Evolutionary conservation across 139 green algal species (phyloP).

Genomic region (Haematococcus lacustris): DNA sequence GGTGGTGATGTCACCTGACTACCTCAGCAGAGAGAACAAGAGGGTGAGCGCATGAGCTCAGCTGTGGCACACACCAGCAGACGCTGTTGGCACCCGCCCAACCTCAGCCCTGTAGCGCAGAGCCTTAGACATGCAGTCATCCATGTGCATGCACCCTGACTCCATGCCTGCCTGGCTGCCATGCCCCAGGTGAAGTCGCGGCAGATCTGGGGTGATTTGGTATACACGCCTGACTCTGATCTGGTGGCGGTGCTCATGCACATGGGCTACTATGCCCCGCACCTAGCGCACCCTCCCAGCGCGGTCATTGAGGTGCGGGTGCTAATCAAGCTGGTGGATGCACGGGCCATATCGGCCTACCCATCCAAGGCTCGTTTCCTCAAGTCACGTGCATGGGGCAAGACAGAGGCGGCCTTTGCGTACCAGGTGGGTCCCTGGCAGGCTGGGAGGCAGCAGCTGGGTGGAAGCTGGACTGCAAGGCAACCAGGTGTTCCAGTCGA

Average conservation of each 20-base stretch:
- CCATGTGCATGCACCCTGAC: neutral
- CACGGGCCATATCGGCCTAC: slow-evolving; percentile 59
- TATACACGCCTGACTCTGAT: slow-evolving; percentile 92
- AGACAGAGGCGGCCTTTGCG: slow-evolving; percentile 46
- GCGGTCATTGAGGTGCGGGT: slow-evolving; percentile 48
- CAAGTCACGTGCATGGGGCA: slow-evolving; percentile 74
- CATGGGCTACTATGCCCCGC: slow-evolving; percentile 71
- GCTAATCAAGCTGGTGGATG: slow-evolving; percentile 51
- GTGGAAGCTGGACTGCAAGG: too few species aligned
- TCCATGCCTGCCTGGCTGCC: neutral
- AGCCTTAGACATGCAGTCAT: too few species aligned
- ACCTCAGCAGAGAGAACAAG: slow-evolving; percentile 56
- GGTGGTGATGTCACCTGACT: slow-evolving; percentile 56
- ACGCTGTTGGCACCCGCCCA: neutral
- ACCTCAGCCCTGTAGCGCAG: too few species aligned
- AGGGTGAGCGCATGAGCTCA: slow-evolving; percentile 40
- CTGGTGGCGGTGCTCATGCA: slow-evolving; percentile 93
- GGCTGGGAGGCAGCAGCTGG: too few species aligned
- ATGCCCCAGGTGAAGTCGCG: slow-evolving; percentile 72
- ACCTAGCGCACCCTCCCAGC: slow-evolving; percentile 22
- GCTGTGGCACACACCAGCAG: neutral
- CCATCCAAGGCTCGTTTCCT: slow-evolving; percentile 63
- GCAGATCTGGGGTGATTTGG: slow-evolving; percentile 87
- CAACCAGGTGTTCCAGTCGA: too few species aligned
- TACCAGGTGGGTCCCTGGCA: slow-evolving; percentile 56